Base-by-base conservation (phyloP, 2,329 filamentous ascomycete genomes). In the Exophiala bonariae region DNA sequence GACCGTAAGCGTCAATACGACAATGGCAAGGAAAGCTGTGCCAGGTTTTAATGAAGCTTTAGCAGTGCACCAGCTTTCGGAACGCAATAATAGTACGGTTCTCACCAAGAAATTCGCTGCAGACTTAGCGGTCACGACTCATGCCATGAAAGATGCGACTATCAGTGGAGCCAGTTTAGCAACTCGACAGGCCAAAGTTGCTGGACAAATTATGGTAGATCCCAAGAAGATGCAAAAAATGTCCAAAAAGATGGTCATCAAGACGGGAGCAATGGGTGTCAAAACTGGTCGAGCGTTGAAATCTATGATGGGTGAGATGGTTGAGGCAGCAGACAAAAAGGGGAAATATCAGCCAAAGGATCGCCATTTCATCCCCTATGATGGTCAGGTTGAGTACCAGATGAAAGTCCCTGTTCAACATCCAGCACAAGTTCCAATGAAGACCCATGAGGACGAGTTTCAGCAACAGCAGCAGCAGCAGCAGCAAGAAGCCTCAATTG, bases 271-370 rank as follows among this genome's bases (percentile, higher is more conserved):
- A 13, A 8, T 49, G 2, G 23, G 40, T 17, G 26, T 49, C 2
- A 44, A 49, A 34, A 49, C 41, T 18, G 46, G 40, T 7, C 32
- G 40, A 23, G 46, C 46, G 1, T 14, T 44, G 20, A 43, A 44
- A 34, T 16, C 32, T 13, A 10, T 48, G 13, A 37, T 43, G 45
- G 17, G 26, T 23, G 45, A 48, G 22, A 48, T 48, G 45, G 38
- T 48, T 14, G 40, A 49, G 9, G 40, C 32, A 23, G 39, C 46
- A 7, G 46, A 43, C 20, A 39, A 39, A 23, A 49, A 49, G 33
- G 46, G 46, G 10, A 44, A 44, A 10, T 44, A 49, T 22, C 16
- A 30, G 14, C 39, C 39, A 26, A 26, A 26, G 23, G 11, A 26
- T 18, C n/a, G 32, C 6, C n/a, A 14, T 6, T 35, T 35, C 32